phyloP scores from a whole-genome alignment of 352 stramenopile genomes.

The Phytophthora cactorum region DNA sequence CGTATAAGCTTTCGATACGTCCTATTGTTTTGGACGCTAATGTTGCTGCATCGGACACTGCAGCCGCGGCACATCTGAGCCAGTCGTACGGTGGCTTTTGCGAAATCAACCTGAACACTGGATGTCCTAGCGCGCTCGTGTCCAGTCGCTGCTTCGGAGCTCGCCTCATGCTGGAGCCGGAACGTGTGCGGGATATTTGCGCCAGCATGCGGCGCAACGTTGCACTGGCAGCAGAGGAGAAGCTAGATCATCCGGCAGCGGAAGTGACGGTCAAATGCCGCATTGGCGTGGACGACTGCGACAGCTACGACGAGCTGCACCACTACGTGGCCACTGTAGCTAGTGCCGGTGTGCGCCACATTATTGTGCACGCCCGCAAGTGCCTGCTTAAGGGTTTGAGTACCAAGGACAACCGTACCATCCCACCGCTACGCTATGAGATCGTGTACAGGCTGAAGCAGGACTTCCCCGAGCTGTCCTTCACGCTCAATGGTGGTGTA shows the following conservation, averaged over 20 bases:
- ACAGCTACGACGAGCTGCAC: constrained; percentile 93
- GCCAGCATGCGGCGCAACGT: constrained; percentile 76
- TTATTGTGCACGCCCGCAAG: constrained; percentile 98
- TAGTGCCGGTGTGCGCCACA: constrained; percentile 92
- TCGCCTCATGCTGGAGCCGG: constrained; percentile 96
- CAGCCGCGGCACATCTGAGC: constrained; percentile 78
- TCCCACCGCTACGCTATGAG: constrained; percentile 97
- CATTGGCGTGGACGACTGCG: constrained; percentile 96
- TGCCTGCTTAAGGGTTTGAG: constrained; percentile 96
- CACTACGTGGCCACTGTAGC: constrained; percentile 94
- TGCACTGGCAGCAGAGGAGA: constrained; percentile 27
- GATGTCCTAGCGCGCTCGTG: constrained; percentile 91
- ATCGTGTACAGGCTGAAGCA: constrained; percentile 93
- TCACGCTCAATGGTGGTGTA: constrained; percentile 98
- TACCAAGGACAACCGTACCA: constrained; percentile 97
- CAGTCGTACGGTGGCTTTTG: constrained; percentile 90
- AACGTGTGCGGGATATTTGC: constrained; percentile 94
- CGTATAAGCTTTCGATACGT: not conserved
- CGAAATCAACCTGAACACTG: constrained; percentile 97
- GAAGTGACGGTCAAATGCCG: constrained; percentile 98
- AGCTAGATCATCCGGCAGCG: constrained; percentile 29
- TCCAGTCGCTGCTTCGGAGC: constrained; percentile 95
- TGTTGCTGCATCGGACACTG: constrained; percentile 3
- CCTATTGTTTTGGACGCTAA: not conserved
- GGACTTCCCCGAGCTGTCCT: constrained; percentile 96